phyloP scores from a whole-genome alignment of 495 filamentous ascomycete species.

The Daldinia childiae region DNA sequence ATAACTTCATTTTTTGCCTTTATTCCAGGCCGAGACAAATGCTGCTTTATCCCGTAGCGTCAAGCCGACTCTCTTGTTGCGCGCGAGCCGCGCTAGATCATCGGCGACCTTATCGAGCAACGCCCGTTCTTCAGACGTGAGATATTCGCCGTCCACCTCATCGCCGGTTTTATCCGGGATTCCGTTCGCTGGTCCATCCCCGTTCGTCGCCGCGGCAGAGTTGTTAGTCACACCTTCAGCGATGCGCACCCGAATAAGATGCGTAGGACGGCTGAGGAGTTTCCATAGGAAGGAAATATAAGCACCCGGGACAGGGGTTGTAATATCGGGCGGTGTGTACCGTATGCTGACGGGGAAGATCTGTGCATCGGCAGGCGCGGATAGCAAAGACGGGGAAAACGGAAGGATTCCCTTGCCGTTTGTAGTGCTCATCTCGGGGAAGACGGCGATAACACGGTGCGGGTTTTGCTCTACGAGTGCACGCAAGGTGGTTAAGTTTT shows the following conservation, averaged over 20 bases:
- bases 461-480: slow-evolving; percentile 74
- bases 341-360: slow-evolving; percentile 91
- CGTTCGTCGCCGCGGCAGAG: slow-evolving; percentile 43
- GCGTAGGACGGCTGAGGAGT: slow-evolving; percentile 82
- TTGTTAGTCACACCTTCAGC: slow-evolving; percentile 72
- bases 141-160: slow-evolving; percentile 48
- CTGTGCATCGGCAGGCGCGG: slow-evolving; percentile 67
- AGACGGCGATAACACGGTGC: slow-evolving; percentile 78
- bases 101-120: slow-evolving; percentile 81
- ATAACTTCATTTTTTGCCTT: slow-evolving; percentile 39
- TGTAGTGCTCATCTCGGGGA: slow-evolving; percentile 92
- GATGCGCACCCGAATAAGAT: slow-evolving; percentile 89
- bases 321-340: slow-evolving; percentile 87
- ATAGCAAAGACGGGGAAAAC: slow-evolving; percentile 76
- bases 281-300: slow-evolving; percentile 82
- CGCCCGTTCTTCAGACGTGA: slow-evolving; percentile 65
- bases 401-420: slow-evolving; percentile 93
- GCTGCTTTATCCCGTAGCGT: slow-evolving; percentile 82
- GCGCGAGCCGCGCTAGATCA: slow-evolving; percentile 83
- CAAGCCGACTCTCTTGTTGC: slow-evolving; percentile 90
- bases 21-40: slow-evolving; percentile 73
- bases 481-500: slow-evolving; percentile 64
- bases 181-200: slow-evolving; percentile 43
- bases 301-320: slow-evolving; percentile 82
- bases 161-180: slow-evolving; percentile 42